phyloP scores from a whole-genome alignment of 2,329 filamentous ascomycete species.

The Fusarium beomiforme region DNA sequence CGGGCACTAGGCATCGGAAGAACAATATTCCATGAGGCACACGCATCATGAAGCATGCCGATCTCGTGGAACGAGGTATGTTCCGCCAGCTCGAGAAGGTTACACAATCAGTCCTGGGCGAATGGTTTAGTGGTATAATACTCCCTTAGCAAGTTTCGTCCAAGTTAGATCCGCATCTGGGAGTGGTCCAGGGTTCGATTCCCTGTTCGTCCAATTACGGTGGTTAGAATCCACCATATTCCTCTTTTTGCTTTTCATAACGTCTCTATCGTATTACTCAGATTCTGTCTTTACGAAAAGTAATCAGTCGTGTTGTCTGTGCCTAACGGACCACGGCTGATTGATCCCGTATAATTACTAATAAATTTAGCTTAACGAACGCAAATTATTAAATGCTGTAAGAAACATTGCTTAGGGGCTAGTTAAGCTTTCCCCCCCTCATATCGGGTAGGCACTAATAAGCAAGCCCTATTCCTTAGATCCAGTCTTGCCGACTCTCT shows the following conservation, averaged over 20 bases:
- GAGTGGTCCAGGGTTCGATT: constrained; percentile 2
- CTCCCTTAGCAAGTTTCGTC: not conserved
- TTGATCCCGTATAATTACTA: no score
- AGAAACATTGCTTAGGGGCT: no score
- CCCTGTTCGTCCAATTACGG: not conserved
- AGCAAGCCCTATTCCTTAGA: not conserved
- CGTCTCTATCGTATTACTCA: not conserved
- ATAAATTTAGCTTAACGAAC: no score
- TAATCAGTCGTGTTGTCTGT: no score
- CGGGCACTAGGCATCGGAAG: no score
- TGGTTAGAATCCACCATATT: not conserved
- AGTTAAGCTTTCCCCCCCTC: no score
- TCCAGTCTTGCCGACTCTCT: not conserved
- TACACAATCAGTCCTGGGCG: not conserved
- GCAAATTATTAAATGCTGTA: no score
- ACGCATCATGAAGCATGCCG: no score
- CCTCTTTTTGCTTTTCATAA: not conserved
- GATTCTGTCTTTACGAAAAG: no score
- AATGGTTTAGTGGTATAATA: constrained; percentile 8
- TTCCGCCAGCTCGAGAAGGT: accelerated
- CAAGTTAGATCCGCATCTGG: not conserved
- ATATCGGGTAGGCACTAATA: no score
- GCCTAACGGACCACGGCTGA: no score
- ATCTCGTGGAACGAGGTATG: not conserved
- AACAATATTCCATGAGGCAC: not conserved